phyloP scores from a whole-genome alignment of 306 rosid species.

The Lagenaria siceraria region DNA sequence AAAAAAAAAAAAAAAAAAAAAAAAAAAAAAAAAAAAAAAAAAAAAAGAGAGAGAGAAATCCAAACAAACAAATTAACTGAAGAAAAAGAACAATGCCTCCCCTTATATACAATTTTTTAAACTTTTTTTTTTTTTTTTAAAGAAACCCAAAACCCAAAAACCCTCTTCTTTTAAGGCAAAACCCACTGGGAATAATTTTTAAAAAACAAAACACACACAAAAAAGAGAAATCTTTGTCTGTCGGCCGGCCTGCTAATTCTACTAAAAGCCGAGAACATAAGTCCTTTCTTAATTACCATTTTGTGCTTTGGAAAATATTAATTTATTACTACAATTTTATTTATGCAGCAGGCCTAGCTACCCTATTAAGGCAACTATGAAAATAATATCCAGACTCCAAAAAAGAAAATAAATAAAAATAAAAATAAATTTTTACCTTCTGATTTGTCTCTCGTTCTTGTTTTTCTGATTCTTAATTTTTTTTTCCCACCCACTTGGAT shows the following conservation, averaged over 20 bases:
- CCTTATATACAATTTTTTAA: not conserved
- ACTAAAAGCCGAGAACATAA: not conserved
- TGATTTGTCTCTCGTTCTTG: not conserved
- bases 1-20: not conserved
- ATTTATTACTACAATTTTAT: not conserved
- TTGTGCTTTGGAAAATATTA: not conserved
- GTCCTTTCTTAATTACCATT: not conserved
- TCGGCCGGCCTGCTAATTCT: slow-evolving; percentile 5
- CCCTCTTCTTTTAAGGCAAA: slow-evolving; percentile 3
- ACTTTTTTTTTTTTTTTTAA: too few species aligned
- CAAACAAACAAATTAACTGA: not conserved
- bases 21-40: too few species aligned
- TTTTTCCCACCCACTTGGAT: not conserved
- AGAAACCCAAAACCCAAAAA: not conserved
- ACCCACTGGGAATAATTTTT: not conserved
- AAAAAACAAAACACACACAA: not conserved
- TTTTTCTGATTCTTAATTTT: not conserved
- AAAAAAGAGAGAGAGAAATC: too few species aligned
- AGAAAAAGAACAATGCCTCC: not conserved
- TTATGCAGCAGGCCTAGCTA: not conserved
- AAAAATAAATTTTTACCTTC: not conserved
- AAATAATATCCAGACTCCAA: not conserved
- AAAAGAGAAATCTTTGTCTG: not conserved
- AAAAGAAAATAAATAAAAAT: not conserved
- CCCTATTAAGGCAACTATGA: not conserved